Evolutionary conservation across 768 basidiomycete genomes (phyloP).

Genomic region (Amanita molliuscula): DNA sequence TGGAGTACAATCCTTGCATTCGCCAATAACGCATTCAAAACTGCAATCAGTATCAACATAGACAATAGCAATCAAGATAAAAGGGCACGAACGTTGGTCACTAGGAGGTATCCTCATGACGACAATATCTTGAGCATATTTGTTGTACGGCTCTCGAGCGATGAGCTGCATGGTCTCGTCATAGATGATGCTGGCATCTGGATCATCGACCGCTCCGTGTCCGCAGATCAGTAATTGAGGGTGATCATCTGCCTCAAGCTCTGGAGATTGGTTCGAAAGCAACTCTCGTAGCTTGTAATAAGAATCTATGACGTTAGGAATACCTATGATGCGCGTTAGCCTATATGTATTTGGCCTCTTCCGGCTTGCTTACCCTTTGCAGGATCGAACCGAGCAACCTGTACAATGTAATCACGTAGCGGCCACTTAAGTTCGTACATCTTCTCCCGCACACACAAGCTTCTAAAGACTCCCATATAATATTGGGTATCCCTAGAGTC

Average conservation of each 20-base stretch:
- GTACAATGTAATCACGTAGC: conserved; percentile 74
- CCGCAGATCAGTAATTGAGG: conserved; percentile 81
- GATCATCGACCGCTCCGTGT: conserved; percentile 91
- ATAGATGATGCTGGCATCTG: conserved; percentile 88
- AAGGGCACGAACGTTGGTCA: conserved; percentile 55
- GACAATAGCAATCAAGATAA: not conserved
- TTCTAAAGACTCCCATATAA: conserved; percentile 86
- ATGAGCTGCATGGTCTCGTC: conserved; percentile 65
- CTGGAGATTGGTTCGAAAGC: conserved; percentile 33
- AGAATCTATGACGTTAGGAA: conserved; percentile 77
- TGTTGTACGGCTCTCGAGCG: conserved; percentile 35
- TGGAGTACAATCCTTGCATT: conserved; percentile 87
- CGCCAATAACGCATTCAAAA: conserved; percentile 82
- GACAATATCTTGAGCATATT: conserved; percentile 53
- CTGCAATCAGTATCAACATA: conserved; percentile 21
- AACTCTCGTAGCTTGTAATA: conserved; percentile 75
- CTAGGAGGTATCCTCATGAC: conserved; percentile 78
- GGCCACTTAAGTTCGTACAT: conserved; percentile 78
- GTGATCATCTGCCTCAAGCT: conserved; percentile 36
- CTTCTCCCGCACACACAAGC: conserved; percentile 66
- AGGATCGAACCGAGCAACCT: conserved; percentile 93
- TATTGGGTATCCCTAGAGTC: conserved; percentile 57
- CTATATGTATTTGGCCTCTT: not conserved
- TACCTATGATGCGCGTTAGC: conserved; percentile 38
- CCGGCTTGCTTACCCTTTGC: conserved; percentile 30